These are phyloP conservation scores for Cornus suecica DNA, from an alignment of 148 eudicot species.

Conservation along the genomic window DNA sequence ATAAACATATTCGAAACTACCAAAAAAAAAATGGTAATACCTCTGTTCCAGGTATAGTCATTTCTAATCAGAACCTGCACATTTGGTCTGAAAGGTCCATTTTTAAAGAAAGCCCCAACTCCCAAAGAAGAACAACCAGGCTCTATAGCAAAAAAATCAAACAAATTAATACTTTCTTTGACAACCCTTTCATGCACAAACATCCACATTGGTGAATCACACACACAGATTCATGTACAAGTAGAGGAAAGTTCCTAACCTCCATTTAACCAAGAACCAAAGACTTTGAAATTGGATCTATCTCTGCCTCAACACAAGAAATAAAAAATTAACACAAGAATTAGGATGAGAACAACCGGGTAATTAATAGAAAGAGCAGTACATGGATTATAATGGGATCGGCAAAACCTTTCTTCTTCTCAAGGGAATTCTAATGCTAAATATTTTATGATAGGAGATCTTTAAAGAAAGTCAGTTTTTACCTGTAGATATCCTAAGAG, in stretches of 20 bases:
- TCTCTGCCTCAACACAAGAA: constrained; percentile 90
- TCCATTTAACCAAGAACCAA: constrained; percentile 98
- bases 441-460: too few species aligned
- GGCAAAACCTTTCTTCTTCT: too few species aligned
- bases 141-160: constrained; percentile 41
- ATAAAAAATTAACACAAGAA: too few species aligned
- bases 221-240: not conserved
- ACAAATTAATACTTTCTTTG: not conserved
- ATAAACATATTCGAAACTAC: not conserved
- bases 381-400: too few species aligned
- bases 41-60: constrained; percentile 91
- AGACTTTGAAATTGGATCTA: constrained; percentile 73
- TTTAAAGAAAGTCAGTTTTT: too few species aligned
- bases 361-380: too few species aligned
- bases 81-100: constrained; percentile 95
- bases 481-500: too few species aligned
- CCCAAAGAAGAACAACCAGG: constrained; percentile 99
- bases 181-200: not conserved
- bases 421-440: too few species aligned
- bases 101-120: constrained; percentile 98
- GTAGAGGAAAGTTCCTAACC: constrained; percentile 31
- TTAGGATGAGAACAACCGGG: too few species aligned
- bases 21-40: constrained; percentile 30
- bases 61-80: constrained; percentile 66
- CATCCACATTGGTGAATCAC: not conserved